phyloP scores from a whole-genome alignment of 257 asterid genomes.

The Penstemon davidsonii region DNA sequence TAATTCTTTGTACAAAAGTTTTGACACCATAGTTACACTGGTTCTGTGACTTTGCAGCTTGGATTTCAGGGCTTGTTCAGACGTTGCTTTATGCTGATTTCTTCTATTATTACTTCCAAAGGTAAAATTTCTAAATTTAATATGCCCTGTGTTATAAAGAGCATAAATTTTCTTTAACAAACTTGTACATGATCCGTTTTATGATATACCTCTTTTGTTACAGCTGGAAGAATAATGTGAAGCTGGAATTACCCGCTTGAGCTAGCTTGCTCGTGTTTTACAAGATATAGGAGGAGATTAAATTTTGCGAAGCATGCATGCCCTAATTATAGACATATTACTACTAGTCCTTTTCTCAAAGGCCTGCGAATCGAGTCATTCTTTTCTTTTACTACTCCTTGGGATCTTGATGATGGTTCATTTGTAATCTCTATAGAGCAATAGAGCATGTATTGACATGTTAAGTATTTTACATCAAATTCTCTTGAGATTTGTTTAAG shows the following conservation, averaged over 20 bases:
- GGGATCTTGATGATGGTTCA: too few relatives aligned
- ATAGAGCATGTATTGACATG: too few relatives aligned
- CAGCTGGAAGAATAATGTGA: constrained; percentile 80
- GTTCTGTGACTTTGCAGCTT: constrained; percentile 49
- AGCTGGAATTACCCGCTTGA: constrained; percentile 76
- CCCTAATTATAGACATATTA: too few relatives aligned
- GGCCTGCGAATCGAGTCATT: too few relatives aligned
- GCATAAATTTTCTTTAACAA: neutral
- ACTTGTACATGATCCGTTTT: neutral
- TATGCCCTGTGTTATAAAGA: neutral
- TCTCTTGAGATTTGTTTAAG: too few relatives aligned
- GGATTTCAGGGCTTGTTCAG: constrained; percentile 80
- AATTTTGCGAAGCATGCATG: constrained; percentile 15
- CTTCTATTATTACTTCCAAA: constrained; percentile 88
- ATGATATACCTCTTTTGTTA: constrained; percentile 8
- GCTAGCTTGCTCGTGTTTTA: constrained; percentile 25
- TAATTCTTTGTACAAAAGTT: neutral
- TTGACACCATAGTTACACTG: neutral
- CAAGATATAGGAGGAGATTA: constrained; percentile 12
- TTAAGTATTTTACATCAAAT: too few relatives aligned
- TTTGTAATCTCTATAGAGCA: too few relatives aligned
- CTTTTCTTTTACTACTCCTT: too few relatives aligned
- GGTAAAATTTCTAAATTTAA: constrained; percentile 35
- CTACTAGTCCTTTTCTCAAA: too few relatives aligned
- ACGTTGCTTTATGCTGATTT: constrained; percentile 82